phyloP scores from a whole-genome alignment of 495 filamentous ascomycete genomes.

The Daldinia bambusicola region DNA sequence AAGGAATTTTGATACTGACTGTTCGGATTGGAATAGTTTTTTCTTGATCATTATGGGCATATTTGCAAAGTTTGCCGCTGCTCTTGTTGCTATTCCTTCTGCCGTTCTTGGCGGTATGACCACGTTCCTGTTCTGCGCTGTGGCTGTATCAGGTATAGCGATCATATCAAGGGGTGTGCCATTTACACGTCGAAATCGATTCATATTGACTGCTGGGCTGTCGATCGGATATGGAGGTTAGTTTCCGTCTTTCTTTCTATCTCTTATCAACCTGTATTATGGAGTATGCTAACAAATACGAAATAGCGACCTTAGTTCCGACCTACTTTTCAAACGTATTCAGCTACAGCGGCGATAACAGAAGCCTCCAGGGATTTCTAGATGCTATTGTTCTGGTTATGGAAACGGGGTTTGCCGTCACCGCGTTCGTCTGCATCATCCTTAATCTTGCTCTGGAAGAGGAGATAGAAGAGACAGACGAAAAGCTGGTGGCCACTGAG shows the following conservation, averaged over 20 bases:
- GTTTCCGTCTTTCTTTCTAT: neutral
- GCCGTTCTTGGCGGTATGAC: constrained; percentile 93
- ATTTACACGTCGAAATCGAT: constrained; percentile 87
- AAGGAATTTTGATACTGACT: constrained; percentile 44
- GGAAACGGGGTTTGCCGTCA: constrained; percentile 81
- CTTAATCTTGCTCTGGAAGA: constrained; percentile 78
- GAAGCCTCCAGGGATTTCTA: constrained; percentile 76
- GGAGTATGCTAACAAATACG: constrained; percentile 29
- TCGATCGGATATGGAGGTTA: constrained; percentile 73
- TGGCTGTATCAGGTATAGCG: constrained; percentile 85
- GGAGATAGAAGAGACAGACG: constrained; percentile 69
- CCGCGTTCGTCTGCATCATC: constrained; percentile 74
- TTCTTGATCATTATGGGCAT: constrained; percentile 91
- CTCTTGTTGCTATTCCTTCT: constrained; percentile 82
- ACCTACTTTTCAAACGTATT: constrained; percentile 82
- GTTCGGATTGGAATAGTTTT: constrained; percentile 62
- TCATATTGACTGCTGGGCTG: constrained; percentile 84
- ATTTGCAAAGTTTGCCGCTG: constrained; percentile 92
- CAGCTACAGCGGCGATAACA: constrained; percentile 74
- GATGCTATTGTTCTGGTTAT: constrained; percentile 85
- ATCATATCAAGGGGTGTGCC: constrained; percentile 78
- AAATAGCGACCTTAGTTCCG: constrained; percentile 77
- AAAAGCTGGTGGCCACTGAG: constrained; percentile 23
- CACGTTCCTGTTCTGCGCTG: constrained; percentile 86
- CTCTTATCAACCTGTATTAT: neutral